These are phyloP conservation scores for Phoenix roebelenii DNA, from an alignment of 176 grass and related monocot species.

Conservation along the genomic window DNA sequence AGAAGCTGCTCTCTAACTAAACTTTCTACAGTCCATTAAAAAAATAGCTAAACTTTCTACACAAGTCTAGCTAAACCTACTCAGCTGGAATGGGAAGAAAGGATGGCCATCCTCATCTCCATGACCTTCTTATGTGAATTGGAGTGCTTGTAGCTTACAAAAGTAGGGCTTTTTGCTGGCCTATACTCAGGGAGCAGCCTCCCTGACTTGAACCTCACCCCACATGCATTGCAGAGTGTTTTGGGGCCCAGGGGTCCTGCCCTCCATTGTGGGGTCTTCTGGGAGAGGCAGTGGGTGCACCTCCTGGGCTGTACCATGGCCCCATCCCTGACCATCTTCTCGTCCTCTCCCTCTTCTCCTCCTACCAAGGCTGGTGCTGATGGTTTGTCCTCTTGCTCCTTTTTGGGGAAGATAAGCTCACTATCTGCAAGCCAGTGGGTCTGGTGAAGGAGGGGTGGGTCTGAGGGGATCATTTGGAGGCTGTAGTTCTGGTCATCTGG, in stretches of 20 bases:
- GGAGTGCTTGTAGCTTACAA: conserved; percentile 73
- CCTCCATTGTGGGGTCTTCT: conserved; percentile 61
- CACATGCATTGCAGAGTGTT: conserved; percentile 57
- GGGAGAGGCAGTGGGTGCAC: conserved; percentile 65
- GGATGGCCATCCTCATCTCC: conserved; percentile 58
- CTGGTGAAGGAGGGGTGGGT: conserved; percentile 41
- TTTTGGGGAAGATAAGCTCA: conserved; percentile 66
- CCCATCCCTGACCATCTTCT: conserved; percentile 11
- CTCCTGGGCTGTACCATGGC: conserved; percentile 27
- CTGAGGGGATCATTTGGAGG: conserved; percentile 32
- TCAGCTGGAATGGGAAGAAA: conserved; percentile 9
- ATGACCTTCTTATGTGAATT: conserved; percentile 99
- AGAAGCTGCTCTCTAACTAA: no score
- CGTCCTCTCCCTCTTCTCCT: neutral
- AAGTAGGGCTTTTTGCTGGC: conserved; percentile 91
- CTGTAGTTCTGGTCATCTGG: neutral
- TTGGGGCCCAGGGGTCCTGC: conserved; percentile 58
- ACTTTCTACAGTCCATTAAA: no score
- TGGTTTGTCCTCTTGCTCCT: conserved; percentile 30
- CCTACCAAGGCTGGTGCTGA: neutral
- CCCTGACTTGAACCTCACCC: conserved; percentile 60
- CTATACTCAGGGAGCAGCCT: conserved; percentile 89
- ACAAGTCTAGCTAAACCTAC: no score
- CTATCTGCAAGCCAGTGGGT: conserved; percentile 90
- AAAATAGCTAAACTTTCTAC: no score